Evolutionary conservation across 139 green algal genomes (phyloP).

Genomic region (Tetraselmis striata): DNA sequence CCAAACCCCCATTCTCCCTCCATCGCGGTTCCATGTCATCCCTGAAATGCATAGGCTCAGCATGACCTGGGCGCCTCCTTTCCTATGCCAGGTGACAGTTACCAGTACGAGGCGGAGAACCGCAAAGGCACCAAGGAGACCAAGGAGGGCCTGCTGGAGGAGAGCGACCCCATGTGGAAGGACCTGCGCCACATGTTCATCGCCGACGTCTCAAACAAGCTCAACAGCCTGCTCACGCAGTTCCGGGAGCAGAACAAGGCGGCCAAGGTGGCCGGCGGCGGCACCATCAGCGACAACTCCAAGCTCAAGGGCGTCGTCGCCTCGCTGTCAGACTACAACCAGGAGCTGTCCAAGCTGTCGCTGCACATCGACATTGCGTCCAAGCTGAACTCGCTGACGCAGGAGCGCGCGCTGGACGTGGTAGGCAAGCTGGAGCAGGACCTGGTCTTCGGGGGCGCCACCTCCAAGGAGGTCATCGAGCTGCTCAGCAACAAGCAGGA

Average conservation of each 20-base stretch:
- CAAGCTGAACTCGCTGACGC: constrained; percentile 56
- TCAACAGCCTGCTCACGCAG: constrained; percentile 36
- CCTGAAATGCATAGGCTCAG: neutral
- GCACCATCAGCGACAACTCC: constrained; percentile 11
- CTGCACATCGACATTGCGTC: constrained; percentile 80
- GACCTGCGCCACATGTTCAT: constrained; percentile 90
- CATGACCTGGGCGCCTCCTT: neutral
- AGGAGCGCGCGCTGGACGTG: constrained; percentile 56
- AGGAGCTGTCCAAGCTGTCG: constrained; percentile 68
- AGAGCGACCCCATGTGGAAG: constrained; percentile 61
- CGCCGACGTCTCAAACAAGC: constrained; percentile 52
- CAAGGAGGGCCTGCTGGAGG: constrained; percentile 72
- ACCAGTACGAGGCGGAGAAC: constrained; percentile 41
- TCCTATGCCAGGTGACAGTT: neutral
- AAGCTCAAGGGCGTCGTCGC: neutral
- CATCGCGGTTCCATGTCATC: constrained; percentile 8
- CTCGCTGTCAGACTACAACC: constrained; percentile 13
- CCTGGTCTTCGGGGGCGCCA: constrained; percentile 90
- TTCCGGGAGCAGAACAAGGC: constrained; percentile 68
- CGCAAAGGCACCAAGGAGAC: constrained; percentile 49
- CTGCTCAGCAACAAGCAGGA: constrained; percentile 44
- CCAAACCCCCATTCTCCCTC: too few species aligned
- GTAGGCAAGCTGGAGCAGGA: constrained; percentile 92
- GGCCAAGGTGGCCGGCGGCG: constrained; percentile 19
- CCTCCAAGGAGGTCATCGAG: constrained; percentile 80